Evolutionary conservation across 139 green algal genomes (phyloP), one percentile per base, ranked within the genome.

Genomic region (Chlorella sp.): DNA sequence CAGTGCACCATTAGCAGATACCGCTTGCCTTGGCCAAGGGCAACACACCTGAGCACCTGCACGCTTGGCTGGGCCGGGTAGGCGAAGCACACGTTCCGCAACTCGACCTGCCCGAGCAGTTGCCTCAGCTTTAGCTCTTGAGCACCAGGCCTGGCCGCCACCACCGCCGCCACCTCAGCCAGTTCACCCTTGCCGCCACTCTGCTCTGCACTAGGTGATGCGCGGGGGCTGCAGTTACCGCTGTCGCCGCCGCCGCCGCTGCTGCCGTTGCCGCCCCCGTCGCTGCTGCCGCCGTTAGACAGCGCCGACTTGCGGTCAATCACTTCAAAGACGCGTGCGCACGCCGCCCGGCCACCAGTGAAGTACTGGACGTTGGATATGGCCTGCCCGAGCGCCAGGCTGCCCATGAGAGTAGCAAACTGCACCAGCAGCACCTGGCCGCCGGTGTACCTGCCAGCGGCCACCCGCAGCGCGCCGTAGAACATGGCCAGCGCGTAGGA

Each of bases 61-160:
- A 89, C 76, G 26, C 92, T 86, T 1, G 82, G 83, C 24, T 88
- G 81, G 0, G 85, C 72, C 2, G 93, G 93, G 86, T 98, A 97
- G 36, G 77, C 55, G 50, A 96, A 97, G 6, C 35, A 23, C 33
- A 96, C 89, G 42, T 85, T 55, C 3, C 66, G 63, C 49, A 96
- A 73, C 65, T 86, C 77, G 24, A 96, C 69, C 23, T 70, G 26
- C 0, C 90, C 90, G 29, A 79, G 23, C 30, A 83, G 59, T 32
- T 2, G 2, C 3, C 6, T 31, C 5, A 70, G 32, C 64, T 50
- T 2, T 17, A 30, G 62, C 62, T 6, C 33, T 50, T 55, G 42
- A 24, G 17, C 10, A 17, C 10, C 42, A 55, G 10, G 10, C 10
- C 42, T 17, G 42, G 10, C 42, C 17, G 10, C 10, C 42, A 10